Conservation (phyloP, 371 early-diverging fungal genomes). For the Mortierella sp. region DNA sequence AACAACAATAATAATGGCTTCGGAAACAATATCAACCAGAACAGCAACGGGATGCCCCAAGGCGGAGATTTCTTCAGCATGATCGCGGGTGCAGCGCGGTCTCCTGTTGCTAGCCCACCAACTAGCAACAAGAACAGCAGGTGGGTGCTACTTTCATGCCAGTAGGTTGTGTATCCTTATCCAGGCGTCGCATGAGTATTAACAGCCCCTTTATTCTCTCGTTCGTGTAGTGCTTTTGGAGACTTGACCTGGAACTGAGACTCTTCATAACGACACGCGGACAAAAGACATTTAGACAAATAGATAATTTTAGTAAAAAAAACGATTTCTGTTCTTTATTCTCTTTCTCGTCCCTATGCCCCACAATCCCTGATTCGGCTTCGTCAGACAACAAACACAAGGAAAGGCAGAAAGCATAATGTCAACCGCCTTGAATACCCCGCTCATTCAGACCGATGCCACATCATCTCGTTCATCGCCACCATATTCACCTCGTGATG, state of each 20-base stretch:
- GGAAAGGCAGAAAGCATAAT: too few relatives aligned
- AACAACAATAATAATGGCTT: constrained; percentile 12
- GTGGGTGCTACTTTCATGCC: constrained; percentile 7
- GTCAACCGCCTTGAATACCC: too few relatives aligned
- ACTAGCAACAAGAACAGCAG: constrained; percentile 34
- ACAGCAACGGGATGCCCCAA: constrained; percentile 25
- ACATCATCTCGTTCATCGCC: too few relatives aligned
- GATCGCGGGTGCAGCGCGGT: constrained; percentile 27
- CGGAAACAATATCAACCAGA: constrained; percentile 5
- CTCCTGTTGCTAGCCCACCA: constrained; percentile 22
- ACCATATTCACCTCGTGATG: too few relatives aligned
- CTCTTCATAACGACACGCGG: too few relatives aligned
- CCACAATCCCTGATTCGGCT: too few relatives aligned
- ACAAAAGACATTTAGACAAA: too few relatives aligned
- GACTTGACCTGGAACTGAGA: constrained; percentile 45
- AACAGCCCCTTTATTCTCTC: neutral
- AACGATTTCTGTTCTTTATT: too few relatives aligned
- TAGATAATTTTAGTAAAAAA: too few relatives aligned
- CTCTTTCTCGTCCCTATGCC: too few relatives aligned
- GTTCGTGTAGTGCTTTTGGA: constrained; percentile 29
- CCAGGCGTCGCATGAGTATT: neutral
- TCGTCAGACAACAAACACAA: too few relatives aligned
- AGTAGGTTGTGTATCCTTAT: neutral
- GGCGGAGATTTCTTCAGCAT: constrained; percentile 47
- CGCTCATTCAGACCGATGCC: too few relatives aligned